Conservation (phyloP, 495 filamentous ascomycete species). For the Neurospora tetraspora region DNA sequence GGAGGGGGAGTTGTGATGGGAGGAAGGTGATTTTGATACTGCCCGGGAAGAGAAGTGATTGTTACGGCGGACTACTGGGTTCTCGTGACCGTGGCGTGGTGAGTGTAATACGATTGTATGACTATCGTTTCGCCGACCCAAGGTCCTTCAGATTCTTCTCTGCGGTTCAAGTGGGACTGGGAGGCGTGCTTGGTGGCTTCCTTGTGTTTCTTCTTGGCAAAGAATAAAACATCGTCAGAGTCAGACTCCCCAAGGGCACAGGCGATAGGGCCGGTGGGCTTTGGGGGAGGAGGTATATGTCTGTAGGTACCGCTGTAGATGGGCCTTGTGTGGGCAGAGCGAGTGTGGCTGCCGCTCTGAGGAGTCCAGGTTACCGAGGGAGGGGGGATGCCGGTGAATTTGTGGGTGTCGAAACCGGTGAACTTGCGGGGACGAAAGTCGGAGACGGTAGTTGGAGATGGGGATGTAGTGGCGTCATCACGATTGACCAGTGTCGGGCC, state of each 20-base stretch:
- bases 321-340: neutral
- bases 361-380: neutral
- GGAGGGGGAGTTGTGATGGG: neutral
- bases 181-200: neutral
- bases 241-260: neutral
- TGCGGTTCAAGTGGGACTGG: neutral
- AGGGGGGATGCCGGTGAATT: neutral
- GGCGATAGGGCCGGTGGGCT: neutral
- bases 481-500: neutral
- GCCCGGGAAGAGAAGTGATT: neutral
- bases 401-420: neutral
- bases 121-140: neutral
- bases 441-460: neutral
- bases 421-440: neutral
- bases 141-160: neutral
- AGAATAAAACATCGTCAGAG: neutral
- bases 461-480: neutral
- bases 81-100: neutral
- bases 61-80: neutral
- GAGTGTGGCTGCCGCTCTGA: neutral
- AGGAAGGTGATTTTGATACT: neutral
- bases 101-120: neutral
- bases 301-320: neutral
- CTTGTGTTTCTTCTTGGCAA: accelerated
- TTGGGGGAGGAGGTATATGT: neutral